Evolutionary conservation across 768 basidiomycete species (phyloP).

Genomic region (Amanita pseudoporphyria): DNA sequence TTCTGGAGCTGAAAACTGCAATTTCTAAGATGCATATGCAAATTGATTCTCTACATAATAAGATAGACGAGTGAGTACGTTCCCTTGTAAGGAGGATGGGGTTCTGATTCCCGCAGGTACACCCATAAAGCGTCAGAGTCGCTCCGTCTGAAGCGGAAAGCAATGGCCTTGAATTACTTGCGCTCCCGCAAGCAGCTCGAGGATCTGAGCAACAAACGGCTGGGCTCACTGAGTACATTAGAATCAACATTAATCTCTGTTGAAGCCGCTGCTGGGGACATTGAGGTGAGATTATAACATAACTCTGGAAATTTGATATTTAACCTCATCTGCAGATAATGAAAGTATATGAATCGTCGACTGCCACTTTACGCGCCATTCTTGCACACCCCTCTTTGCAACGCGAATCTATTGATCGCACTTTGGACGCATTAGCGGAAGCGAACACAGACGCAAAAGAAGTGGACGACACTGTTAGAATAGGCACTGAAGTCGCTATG

Average conservation of each 20-base stretch:
- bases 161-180: conserved; percentile 67
- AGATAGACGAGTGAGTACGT: conserved; percentile 59
- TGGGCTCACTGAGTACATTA: conserved; percentile 64
- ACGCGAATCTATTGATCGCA: conserved; percentile 70
- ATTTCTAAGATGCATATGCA: conserved; percentile 59
- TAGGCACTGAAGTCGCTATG: conserved; percentile 55
- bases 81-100: background rate
- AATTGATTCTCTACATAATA: conserved; percentile 54
- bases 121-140: conserved; percentile 57
- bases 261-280: conserved; percentile 82
- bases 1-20: conserved; percentile 71
- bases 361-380: conserved; percentile 64
- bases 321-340: conserved; percentile 54
- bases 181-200: conserved; percentile 76
- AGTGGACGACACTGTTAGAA: conserved; percentile 66
- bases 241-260: conserved; percentile 72
- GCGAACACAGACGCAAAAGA: conserved; percentile 78
- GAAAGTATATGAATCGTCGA: conserved; percentile 77
- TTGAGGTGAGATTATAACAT: conserved; percentile 46
- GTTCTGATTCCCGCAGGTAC: conserved; percentile 34
- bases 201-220: conserved; percentile 63
- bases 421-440: conserved; percentile 81
- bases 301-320: background rate
- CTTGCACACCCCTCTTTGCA: conserved; percentile 75
- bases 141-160: conserved; percentile 60